Base-by-base conservation (phyloP, 805 yeast species). In the Nakazawaea peltata region DNA sequence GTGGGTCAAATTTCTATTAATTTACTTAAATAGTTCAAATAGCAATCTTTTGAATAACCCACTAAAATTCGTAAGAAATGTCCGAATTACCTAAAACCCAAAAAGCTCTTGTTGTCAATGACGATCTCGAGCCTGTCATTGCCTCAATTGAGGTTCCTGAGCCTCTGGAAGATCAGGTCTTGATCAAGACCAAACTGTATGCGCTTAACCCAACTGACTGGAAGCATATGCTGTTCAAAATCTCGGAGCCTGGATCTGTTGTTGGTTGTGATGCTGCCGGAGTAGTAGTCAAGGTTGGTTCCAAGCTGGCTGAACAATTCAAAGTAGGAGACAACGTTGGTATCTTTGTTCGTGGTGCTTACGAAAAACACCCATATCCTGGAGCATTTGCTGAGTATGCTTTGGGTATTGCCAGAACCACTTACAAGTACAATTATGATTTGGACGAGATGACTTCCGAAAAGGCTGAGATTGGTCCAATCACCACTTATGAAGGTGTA, bases 181-280 rank as follows among this genome's bases (percentile, higher is more conserved):
- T 77, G 12, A 53, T 81, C 36, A 67, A 72, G 49, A 62, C 72
- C 4, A 52, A 54, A 17, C 74, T 82, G 7, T 69, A 54, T 35
- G 84, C 81, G 1, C 64, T 67, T 27, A 81, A 81, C 47, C 87
- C 87, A 28, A 72, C 81, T 5, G 88, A 81, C 49, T 77, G 81
- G 79, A 77, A 77, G 47, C 82, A 77, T 46, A 50, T 67, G 29
- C 7, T 10, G 7, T 7, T 7, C 10, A 61, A 49, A 3, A 51
- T 36, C 34, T 9, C 12, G n/a, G 21, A 23, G 4, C 44, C 57
- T 37, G 72, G 75, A 15, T 49, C 62, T 19, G 61, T 77, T 32
- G 51, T 65, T 11, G 90, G 88, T 14, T 58, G 74, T 37, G 87
- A 81, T 48, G 70, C 65, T 23, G 54, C 81, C 30, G 86, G 86